Percentiles rank a stretch among this genome's conserved stretches.
Conservation (phyloP, 129 eudicot species). For the Helianthus tuberosus region DNA sequence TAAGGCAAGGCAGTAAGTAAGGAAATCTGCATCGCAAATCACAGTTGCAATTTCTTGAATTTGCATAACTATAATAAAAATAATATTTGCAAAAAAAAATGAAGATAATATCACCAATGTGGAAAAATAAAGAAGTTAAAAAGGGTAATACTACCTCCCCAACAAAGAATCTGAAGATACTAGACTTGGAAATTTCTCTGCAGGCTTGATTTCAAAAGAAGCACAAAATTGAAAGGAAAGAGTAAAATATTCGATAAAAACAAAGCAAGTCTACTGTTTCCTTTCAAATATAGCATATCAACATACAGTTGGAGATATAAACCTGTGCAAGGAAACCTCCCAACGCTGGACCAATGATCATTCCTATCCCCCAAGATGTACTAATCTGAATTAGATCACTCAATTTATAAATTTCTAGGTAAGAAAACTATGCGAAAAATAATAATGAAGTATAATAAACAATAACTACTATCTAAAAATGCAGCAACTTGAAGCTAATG, state of each 20-base stretch:
- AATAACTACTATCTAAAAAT: neutral
- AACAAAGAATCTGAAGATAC: slow-evolving; percentile 68
- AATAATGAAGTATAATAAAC: slow-evolving; percentile 3
- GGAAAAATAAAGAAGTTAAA: neutral
- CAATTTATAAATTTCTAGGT: neutral
- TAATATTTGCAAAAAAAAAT: too few relatives aligned
- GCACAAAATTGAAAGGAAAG: neutral
- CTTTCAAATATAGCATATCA: neutral
- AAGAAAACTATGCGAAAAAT: neutral
- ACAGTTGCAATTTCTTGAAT: neutral
- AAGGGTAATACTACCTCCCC: slow-evolving; percentile 53
- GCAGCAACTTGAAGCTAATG: neutral
- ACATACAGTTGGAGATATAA: slow-evolving; percentile 15
- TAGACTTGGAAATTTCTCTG: slow-evolving; percentile 76
- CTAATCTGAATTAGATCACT: slow-evolving; percentile 49
- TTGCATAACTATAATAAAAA: too few relatives aligned
- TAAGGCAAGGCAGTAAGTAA: slow-evolving; percentile 81
- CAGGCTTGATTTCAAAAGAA: slow-evolving; percentile 53
- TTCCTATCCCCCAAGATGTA: slow-evolving; percentile 89
- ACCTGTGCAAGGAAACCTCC: slow-evolving; percentile 97
- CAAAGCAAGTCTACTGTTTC: neutral
- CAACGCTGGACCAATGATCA: slow-evolving; percentile 83
- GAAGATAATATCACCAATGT: too few relatives aligned
- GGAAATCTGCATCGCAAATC: slow-evolving; percentile 68
- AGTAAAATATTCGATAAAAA: neutral